Evolutionary conservation across 192 early-diverging fungal genomes (phyloP).

Genomic region (Coemansia sp.): DNA sequence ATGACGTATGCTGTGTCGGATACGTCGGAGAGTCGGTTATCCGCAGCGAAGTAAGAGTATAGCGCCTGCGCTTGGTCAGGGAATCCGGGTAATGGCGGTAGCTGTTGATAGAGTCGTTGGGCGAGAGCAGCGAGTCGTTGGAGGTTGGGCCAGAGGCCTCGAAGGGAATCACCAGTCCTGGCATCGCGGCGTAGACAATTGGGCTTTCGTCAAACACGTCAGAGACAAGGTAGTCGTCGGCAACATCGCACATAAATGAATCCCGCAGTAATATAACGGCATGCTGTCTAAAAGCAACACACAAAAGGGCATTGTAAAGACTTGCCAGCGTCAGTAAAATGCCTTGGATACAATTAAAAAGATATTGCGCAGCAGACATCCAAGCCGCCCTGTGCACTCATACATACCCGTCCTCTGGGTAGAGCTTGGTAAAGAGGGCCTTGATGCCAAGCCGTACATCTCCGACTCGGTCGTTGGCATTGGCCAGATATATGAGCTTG

Average conservation of each 20-base stretch:
- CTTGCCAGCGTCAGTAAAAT: too few species aligned
- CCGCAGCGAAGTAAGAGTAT: conserved; percentile 15
- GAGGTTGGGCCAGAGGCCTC: neutral
- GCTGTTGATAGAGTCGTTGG: neutral
- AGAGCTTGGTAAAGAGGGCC: conserved; percentile 26
- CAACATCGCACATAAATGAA: conserved; percentile 44
- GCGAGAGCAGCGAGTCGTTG: neutral
- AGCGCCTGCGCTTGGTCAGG: conserved; percentile 36
- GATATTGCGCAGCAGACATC: too few species aligned
- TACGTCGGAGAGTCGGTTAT: neutral
- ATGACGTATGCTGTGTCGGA: neutral
- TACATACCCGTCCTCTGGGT: conserved; percentile 46
- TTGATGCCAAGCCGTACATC: conserved; percentile 26
- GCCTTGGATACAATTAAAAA: too few species aligned
- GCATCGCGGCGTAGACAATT: conserved; percentile 39
- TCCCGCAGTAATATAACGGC: conserved; percentile 35
- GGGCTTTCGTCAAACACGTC: conserved; percentile 51
- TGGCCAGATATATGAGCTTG: conserved; percentile 38
- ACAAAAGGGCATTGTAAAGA: neutral
- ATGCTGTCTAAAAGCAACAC: conserved; percentile 23
- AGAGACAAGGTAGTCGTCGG: conserved; percentile 39
- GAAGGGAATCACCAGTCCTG: conserved; percentile 2
- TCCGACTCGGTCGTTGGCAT: conserved; percentile 20
- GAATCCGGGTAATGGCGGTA: neutral
- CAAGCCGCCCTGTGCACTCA: neutral